Evolutionary conservation across 2,329 filamentous ascomycete genomes (phyloP).

Genomic region (Aspergillus alliaceus): DNA sequence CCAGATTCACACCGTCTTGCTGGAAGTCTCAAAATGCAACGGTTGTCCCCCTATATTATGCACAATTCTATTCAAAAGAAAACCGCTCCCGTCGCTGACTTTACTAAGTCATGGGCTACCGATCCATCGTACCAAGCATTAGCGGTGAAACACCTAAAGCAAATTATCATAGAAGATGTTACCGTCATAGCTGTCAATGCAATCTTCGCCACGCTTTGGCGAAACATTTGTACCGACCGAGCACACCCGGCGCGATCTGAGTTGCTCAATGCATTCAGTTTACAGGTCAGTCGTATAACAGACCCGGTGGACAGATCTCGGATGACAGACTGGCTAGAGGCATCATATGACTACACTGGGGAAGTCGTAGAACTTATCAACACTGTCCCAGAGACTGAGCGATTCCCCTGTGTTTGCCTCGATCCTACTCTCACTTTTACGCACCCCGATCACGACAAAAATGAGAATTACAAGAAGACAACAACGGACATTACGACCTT

Average conservation of each 20-base stretch:
- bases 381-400: conserved; percentile 37
- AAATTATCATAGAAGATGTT: conserved; percentile 48
- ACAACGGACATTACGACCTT: conserved; percentile 34
- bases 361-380: conserved; percentile 45
- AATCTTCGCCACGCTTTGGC: conserved; percentile 53
- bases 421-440: conserved; percentile 50
- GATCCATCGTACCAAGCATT: conserved; percentile 42
- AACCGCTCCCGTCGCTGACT: background rate
- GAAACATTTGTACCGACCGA: conserved; percentile 51
- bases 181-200: conserved; percentile 50
- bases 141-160: conserved; percentile 41
- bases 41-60: background rate
- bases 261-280: conserved; percentile 46
- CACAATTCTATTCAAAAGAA: background rate
- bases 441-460: conserved; percentile 14
- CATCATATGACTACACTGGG: conserved; percentile 51
- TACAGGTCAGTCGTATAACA: conserved; percentile 38
- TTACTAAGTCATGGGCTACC: conserved; percentile 37
- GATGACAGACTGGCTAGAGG: conserved; percentile 52
- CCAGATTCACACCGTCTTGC: background rate
- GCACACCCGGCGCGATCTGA: conserved; percentile 41
- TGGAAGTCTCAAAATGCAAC: background rate
- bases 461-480: conserved; percentile 17
- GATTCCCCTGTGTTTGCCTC: conserved; percentile 51
- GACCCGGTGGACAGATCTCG: conserved; percentile 34